These are phyloP conservation scores for Lagerstroemia speciosa DNA, from an alignment of 345 rosid species.

Conservation along the genomic window DNA sequence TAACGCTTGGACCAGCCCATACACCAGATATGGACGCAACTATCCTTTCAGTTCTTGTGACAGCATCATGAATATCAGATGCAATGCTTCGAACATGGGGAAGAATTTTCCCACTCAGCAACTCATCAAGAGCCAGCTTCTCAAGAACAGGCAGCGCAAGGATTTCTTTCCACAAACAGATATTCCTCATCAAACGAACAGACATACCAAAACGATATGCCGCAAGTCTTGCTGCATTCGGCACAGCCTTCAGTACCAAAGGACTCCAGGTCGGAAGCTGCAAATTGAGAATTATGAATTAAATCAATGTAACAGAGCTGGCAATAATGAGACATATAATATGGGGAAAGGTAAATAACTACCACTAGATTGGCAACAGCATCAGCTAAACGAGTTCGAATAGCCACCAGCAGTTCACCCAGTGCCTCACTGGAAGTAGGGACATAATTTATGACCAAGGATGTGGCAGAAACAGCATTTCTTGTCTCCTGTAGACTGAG, in stretches of 20 bases:
- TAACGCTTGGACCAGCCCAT: slow-evolving; percentile 63
- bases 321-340: background rate
- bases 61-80: slow-evolving; percentile 73
- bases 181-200: slow-evolving; percentile 77
- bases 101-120: slow-evolving; percentile 64
- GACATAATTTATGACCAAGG: slow-evolving; percentile 64
- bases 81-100: slow-evolving; percentile 78
- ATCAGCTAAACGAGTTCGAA: slow-evolving; percentile 66
- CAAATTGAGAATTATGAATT: slow-evolving; percentile 4
- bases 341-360: slow-evolving; percentile 7
- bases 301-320: background rate
- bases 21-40: slow-evolving; percentile 69
- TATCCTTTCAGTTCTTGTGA: slow-evolving; percentile 72
- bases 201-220: slow-evolving; percentile 87
- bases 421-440: slow-evolving; percentile 67
- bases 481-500: slow-evolving; percentile 67
- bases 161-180: slow-evolving; percentile 87
- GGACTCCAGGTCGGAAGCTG: slow-evolving; percentile 92
- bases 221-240: slow-evolving; percentile 65
- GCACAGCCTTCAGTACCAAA: slow-evolving; percentile 74
- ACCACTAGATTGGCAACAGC: slow-evolving; percentile 57
- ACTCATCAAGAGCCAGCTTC: slow-evolving; percentile 75
- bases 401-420: slow-evolving; percentile 45
- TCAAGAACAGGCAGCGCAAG: slow-evolving; percentile 70
- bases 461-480: slow-evolving; percentile 81